A percentile compares a stretch with the other conserved stretches of the same genome.
Conservation (phyloP, 106 monocot species). For the Chionographis japonica region DNA sequence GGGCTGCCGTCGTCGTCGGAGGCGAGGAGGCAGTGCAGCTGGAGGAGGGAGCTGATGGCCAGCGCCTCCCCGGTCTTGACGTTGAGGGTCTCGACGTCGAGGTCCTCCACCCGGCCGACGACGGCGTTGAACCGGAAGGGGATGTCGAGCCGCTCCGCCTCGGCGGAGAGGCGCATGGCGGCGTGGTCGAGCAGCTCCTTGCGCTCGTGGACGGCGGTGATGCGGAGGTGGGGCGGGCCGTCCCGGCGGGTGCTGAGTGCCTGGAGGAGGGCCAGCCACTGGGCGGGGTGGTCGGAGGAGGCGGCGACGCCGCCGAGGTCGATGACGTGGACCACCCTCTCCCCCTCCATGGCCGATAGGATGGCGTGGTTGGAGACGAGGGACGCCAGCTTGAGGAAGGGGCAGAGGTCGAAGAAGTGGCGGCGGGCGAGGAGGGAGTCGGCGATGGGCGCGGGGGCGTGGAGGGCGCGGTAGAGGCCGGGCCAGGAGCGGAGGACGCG, state of each 20-base stretch:
- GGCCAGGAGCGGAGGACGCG: constrained; percentile 40
- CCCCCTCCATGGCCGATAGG: constrained; percentile 45
- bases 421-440: constrained; percentile 15
- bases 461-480: constrained; percentile 42
- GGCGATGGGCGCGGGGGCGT: constrained; percentile 8
- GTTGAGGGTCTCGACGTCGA: constrained; percentile 42
- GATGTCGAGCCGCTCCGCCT: constrained; percentile 68
- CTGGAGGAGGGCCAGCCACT: constrained; percentile 46
- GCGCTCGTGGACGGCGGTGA: constrained; percentile 47
- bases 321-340: constrained; percentile 46
- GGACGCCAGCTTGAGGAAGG: constrained; percentile 41
- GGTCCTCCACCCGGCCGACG: constrained; percentile 24
- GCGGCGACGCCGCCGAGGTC: constrained; percentile 24
- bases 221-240: constrained; percentile 53
- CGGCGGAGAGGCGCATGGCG: constrained; percentile 27
- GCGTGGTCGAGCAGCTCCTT: constrained; percentile 35
- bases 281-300: constrained; percentile 20
- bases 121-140: constrained; percentile 69
- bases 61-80: constrained; percentile 75
- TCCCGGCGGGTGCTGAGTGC: constrained; percentile 27
- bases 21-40: constrained; percentile 51
- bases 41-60: constrained; percentile 47
- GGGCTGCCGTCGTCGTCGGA: constrained; percentile 13
- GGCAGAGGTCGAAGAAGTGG: constrained; percentile 39
- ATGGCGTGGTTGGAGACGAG: constrained; percentile 49